These are phyloP conservation scores for Cenococcum geophilum DNA, from an alignment of 495 filamentous ascomycete species.

Conservation along the genomic window DNA sequence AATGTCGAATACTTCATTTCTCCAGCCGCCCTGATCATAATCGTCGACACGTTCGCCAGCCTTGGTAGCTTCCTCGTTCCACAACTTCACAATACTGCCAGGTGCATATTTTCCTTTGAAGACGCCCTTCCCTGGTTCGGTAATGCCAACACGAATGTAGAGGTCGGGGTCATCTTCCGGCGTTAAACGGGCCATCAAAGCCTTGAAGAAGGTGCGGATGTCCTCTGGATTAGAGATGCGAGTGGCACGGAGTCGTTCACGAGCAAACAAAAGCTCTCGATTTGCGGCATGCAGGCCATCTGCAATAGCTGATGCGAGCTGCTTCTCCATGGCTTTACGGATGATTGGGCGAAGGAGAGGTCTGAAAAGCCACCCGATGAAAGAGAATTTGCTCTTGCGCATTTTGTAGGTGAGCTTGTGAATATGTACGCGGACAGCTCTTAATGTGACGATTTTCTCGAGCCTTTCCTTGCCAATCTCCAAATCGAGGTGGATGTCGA, in stretches of 20 bases:
- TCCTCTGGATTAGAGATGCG: conserved; percentile 76
- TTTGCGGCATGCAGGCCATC: conserved; percentile 66
- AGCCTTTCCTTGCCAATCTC: conserved; percentile 68
- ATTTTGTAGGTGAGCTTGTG: conserved; percentile 81
- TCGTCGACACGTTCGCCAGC: conserved; percentile 60
- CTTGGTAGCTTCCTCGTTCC: conserved; percentile 68
- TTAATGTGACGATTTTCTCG: conserved; percentile 74
- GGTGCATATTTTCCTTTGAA: conserved; percentile 84
- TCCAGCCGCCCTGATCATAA: conserved; percentile 65
- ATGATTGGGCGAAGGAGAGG: conserved; percentile 76
- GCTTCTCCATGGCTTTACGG: conserved; percentile 68
- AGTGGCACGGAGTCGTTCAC: conserved; percentile 79
- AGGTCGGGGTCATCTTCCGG: conserved; percentile 68
- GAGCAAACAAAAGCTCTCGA: conserved; percentile 76
- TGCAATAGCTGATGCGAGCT: conserved; percentile 66
- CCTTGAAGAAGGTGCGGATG: conserved; percentile 70
- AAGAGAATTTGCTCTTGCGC: conserved; percentile 65
- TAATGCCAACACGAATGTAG: conserved; percentile 61
- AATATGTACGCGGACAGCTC: conserved; percentile 67
- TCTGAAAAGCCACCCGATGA: conserved; percentile 75
- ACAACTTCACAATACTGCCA: conserved; percentile 78
- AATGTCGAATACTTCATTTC: conserved; percentile 81
- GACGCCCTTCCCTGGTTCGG: conserved; percentile 55
- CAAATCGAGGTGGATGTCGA: conserved; percentile 65
- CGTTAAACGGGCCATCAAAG: conserved; percentile 66